These are phyloP conservation scores for Stentor roeselii DNA, from an alignment of 73 alveolate genomes.

Conservation along the genomic window DNA sequence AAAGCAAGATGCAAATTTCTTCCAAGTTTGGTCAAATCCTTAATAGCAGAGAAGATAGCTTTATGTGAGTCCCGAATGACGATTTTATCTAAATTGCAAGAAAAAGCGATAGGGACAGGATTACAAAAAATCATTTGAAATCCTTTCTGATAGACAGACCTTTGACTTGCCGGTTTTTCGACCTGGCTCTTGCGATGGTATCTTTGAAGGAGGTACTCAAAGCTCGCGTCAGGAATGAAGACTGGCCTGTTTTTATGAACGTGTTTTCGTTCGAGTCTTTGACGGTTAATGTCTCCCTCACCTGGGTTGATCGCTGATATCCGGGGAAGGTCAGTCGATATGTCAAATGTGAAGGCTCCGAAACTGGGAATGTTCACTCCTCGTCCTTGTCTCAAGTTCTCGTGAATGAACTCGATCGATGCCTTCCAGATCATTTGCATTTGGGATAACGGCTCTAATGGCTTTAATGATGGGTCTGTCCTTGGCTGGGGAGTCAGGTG, in stretches of 20 bases:
- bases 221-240: slow-evolving; percentile 68
- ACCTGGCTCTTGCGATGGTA: slow-evolving; percentile 73
- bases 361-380: slow-evolving; percentile 71
- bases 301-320: slow-evolving; percentile 62
- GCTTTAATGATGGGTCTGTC: slow-evolving; percentile 66
- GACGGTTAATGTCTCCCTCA: slow-evolving; percentile 50
- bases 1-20: slow-evolving; percentile 55
- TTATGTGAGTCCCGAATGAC: slow-evolving; percentile 71
- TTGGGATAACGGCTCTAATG: slow-evolving; percentile 73
- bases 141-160: slow-evolving; percentile 80
- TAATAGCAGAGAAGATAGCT: slow-evolving; percentile 71
- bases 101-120: slow-evolving; percentile 88
- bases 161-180: slow-evolving; percentile 61
- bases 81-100: slow-evolving; percentile 62
- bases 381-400: slow-evolving; percentile 67
- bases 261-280: slow-evolving; percentile 73
- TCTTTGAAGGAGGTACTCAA: slow-evolving; percentile 58
- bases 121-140: slow-evolving; percentile 78
- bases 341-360: slow-evolving; percentile 83
- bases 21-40: slow-evolving; percentile 59
- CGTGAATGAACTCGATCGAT: slow-evolving; percentile 64
- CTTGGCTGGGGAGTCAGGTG: slow-evolving; percentile 66
- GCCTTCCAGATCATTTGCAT: slow-evolving; percentile 80
- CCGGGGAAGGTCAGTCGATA: slow-evolving; percentile 72
- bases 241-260: slow-evolving; percentile 59